These are phyloP conservation scores for Paraphoma sp. DNA, from an alignment of 2,329 filamentous ascomycete genomes.

Conservation along the genomic window DNA sequence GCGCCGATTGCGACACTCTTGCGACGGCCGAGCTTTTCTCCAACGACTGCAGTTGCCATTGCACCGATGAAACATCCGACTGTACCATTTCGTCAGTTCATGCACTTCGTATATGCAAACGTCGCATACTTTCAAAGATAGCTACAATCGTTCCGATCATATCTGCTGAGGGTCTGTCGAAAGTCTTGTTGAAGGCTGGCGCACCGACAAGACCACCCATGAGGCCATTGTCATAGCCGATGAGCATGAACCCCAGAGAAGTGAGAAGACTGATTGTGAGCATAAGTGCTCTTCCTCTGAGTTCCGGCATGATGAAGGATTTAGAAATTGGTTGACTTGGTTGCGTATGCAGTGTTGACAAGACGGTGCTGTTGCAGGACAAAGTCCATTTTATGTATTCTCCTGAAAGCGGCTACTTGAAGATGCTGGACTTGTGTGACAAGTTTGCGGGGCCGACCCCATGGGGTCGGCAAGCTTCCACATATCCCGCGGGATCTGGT, in stretches of 20 bases:
- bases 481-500: conserved; percentile 11
- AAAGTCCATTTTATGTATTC: not conserved
- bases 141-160: conserved; percentile 29
- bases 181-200: conserved; percentile 58
- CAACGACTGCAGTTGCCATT: conserved; percentile 49
- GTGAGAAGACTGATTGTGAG: conserved; percentile 24
- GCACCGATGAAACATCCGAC: conserved; percentile 52
- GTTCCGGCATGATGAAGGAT: conserved; percentile 19
- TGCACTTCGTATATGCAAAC: not conserved
- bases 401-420: not conserved
- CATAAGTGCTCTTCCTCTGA: conserved; percentile 20
- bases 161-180: conserved; percentile 17
- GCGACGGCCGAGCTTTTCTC: conserved; percentile 61
- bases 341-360: not conserved
- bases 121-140: conserved; percentile 22
- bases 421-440: not conserved
- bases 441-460: conserved; percentile 4
- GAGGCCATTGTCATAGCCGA: conserved; percentile 70
- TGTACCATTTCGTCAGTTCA: conserved; percentile 1
- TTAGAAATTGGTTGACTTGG: not conserved
- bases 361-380: not conserved
- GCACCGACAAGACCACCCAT: conserved; percentile 73
- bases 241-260: conserved; percentile 42
- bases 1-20: conserved; percentile 21
- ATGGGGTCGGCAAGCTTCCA: conserved; percentile 4